Conservation (phyloP, 805 yeast genomes). For the Starmerella asiatica region DNA sequence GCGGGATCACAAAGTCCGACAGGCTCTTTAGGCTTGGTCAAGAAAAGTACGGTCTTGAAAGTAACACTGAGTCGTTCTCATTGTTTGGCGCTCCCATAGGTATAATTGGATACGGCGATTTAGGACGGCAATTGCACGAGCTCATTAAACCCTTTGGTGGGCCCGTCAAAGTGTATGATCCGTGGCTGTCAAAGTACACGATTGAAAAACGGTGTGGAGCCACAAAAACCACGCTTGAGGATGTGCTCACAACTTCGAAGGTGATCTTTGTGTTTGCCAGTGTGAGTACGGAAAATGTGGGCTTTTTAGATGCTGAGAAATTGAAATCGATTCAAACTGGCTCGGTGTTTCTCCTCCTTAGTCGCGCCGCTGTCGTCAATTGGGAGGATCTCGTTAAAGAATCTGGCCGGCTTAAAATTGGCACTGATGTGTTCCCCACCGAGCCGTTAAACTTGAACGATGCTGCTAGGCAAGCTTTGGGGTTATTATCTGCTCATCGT, state of each 20-base stretch:
- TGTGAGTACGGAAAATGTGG: slow-evolving; percentile 4
- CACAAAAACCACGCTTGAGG: neutral
- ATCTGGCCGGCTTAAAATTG: slow-evolving; percentile 1
- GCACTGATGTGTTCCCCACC: slow-evolving; percentile 7
- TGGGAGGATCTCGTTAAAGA: slow-evolving; percentile 2
- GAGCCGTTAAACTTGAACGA: slow-evolving; percentile 1
- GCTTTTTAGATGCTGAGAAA: slow-evolving; percentile 1
- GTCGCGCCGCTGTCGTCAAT: slow-evolving; percentile 7
- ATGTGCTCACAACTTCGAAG: neutral
- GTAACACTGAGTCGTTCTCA: slow-evolving; percentile 3
- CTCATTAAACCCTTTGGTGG: slow-evolving; percentile 4
- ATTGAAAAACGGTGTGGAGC: neutral
- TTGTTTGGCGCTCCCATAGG: slow-evolving; percentile 2
- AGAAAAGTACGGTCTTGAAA: slow-evolving; percentile 5
- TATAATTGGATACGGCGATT: slow-evolving; percentile 5
- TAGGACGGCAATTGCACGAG: slow-evolving; percentile 2
- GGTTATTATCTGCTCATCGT: slow-evolving; percentile 4
- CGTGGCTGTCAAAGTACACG: slow-evolving; percentile 4
- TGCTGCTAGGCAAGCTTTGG: neutral
- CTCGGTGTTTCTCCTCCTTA: slow-evolving; percentile 4
- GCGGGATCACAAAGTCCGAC: slow-evolving; percentile 3
- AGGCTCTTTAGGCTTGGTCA: neutral
- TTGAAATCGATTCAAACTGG: neutral
- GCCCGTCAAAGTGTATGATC: slow-evolving; percentile 1
- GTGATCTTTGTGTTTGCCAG: slow-evolving; percentile 7